Evolutionary conservation across 2,329 filamentous ascomycete species (phyloP).

Genomic region (Aurifilum marmelostoma): DNA sequence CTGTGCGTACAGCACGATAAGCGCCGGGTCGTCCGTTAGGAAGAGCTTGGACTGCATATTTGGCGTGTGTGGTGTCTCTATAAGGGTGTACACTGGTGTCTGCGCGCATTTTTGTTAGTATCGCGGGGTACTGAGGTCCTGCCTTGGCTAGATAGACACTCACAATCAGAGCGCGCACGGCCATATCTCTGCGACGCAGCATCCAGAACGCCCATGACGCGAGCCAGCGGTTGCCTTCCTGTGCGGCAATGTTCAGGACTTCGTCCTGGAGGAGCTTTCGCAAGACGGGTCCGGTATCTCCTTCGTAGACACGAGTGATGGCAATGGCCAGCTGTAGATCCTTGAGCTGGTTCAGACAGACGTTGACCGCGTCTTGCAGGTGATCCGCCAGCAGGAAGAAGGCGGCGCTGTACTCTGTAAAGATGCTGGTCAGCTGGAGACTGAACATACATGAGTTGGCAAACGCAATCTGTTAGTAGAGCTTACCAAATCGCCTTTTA

Average conservation of each 20-base stretch:
- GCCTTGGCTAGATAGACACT: conserved; percentile 39
- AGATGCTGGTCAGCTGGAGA: conserved; percentile 50
- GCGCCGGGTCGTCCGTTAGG: conserved; percentile 85
- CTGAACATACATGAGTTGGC: background rate
- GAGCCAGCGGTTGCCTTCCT: conserved; percentile 88
- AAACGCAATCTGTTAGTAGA: background rate
- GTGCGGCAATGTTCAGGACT: conserved; percentile 75
- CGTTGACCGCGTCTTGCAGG: conserved; percentile 80
- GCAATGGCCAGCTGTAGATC: conserved; percentile 90
- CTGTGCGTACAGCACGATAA: conserved; percentile 85
- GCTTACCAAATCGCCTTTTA: conserved; percentile 79
- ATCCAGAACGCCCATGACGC: conserved; percentile 97
- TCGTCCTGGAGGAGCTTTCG: conserved; percentile 76
- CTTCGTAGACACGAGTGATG: conserved; percentile 84
- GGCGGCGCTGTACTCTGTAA: conserved; percentile 83
- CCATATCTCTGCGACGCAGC: conserved; percentile 78
- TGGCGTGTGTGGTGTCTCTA: conserved; percentile 69
- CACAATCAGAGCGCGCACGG: conserved; percentile 81
- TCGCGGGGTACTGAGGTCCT: background rate
- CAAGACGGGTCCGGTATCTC: conserved; percentile 76
- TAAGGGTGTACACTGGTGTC: conserved; percentile 76
- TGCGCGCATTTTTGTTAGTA: conserved; percentile 40
- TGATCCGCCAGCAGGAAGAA: conserved; percentile 93
- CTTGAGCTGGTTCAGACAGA: conserved; percentile 83
- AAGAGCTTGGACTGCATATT: conserved; percentile 78